Base-by-base conservation (phyloP, 2,329 filamentous ascomycete genomes). In the Epichloe hybrida region DNA sequence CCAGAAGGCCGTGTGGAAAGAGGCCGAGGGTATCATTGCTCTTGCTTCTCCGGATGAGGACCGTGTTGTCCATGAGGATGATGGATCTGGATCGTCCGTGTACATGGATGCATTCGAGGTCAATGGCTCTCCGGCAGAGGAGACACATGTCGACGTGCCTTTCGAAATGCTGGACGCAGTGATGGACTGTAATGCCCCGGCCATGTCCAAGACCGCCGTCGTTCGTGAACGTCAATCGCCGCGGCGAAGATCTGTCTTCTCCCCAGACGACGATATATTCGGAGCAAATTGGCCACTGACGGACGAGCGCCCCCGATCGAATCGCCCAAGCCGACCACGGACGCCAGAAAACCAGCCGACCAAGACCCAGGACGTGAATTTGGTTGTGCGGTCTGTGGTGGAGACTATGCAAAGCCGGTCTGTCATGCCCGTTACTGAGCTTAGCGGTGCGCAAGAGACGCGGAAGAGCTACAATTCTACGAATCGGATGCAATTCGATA, bases 11-110 rank as follows among this genome's bases (percentile, higher is more conserved):
- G 71, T 86, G 45, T 94, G 86, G 86, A 80, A 81, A 58, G 86
- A 93, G 63, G 87, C 88, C 1, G 86, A 93, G 63, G 86, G 86
- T 13, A 90, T 94, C 67, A 93, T 94, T 62, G 84, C 86, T 36
- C 71, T 94, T n/a, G 88, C 87, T 44, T 83, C 81, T 1, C 81
- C 81, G 1, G 81, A 84, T 54, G 73, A 77, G 46, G 80, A 84
- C 46, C 72, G 64, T 15, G 56, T 61, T 15, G 56, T 61, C 39
- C 64, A 67, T 12, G 65, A 66, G 5, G 65, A 68, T 31, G 63
- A 66, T 17, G 64, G 65, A n/a, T 65, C 66, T 3, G 62, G 63
- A 6, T 66, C 64, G 13, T 67, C 68, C 1, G 60, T 67, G 20
- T 69, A 72, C 35, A 64, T 69, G n/a, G 66, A 73, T 43, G 55